Conservation (phyloP, 2,329 filamentous ascomycete genomes). For the Paraphoma sp. region DNA sequence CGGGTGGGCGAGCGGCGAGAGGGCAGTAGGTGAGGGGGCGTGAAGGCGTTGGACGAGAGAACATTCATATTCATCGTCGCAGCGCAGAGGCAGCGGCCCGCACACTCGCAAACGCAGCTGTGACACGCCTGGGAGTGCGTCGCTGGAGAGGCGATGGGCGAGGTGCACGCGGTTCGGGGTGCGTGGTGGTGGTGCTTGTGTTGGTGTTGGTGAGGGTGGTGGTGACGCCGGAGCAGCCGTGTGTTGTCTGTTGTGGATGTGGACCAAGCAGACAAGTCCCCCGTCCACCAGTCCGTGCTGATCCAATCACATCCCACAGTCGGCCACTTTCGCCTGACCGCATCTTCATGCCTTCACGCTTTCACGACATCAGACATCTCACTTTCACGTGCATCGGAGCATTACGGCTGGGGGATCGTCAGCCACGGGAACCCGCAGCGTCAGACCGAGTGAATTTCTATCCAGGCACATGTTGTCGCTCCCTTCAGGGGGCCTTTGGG, state of each 20-base stretch:
- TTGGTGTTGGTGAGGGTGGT: neutral
- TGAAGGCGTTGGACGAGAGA: conserved; percentile 62
- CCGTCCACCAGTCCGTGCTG: conserved; percentile 4
- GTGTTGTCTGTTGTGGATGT: neutral
- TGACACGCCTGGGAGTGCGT: conserved; percentile 16
- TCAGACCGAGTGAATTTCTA: conserved; percentile 43
- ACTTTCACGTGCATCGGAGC: neutral
- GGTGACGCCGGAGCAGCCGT: neutral
- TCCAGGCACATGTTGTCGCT: conserved; percentile 23
- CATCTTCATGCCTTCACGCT: neutral
- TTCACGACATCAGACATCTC: neutral
- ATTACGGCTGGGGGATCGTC: conserved; percentile 26
- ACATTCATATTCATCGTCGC: conserved; percentile 57
- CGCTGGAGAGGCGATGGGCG: conserved; percentile 6
- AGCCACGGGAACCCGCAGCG: conserved; percentile 18
- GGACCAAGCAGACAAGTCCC: conserved; percentile 3
- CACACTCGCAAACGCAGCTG: conserved; percentile 28
- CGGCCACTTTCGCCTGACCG: neutral
- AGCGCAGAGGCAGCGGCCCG: conserved; percentile 20
- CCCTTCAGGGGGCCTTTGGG: conserved; percentile 17
- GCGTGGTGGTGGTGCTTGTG: too few species aligned
- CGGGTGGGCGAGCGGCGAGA: conserved; percentile 65
- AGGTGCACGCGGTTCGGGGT: too few species aligned
- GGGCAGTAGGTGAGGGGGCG: conserved; percentile 68
- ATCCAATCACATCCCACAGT: conserved; percentile 14